Evolutionary conservation across 495 filamentous ascomycete genomes (phyloP).

Genomic region (Elasticomyces elasticus): DNA sequence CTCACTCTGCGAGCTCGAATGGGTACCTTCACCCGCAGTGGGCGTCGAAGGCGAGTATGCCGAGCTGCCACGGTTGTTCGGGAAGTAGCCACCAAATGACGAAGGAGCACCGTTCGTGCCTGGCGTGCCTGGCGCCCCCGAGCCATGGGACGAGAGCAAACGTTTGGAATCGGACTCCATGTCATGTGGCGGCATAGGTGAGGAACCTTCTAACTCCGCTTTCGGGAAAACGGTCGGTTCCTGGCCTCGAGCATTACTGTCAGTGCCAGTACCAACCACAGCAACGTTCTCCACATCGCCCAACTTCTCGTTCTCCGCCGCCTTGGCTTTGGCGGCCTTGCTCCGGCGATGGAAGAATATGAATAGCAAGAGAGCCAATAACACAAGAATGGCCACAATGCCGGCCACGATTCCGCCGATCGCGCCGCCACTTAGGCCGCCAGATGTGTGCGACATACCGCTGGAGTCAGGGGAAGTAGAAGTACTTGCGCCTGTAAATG

Average conservation of each 20-base stretch:
- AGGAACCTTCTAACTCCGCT: constrained; percentile 24
- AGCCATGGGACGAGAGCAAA: constrained; percentile 1
- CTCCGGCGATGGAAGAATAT: constrained; percentile 2
- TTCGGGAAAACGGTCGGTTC: constrained; percentile 27
- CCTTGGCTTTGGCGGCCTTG: constrained; percentile 3
- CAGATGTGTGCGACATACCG: not conserved
- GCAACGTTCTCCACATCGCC: not conserved
- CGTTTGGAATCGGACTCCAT: not conserved
- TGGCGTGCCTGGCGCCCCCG: not conserved
- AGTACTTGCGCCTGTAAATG: constrained; percentile 1
- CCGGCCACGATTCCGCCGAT: constrained; percentile 25
- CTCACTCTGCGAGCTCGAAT: constrained; percentile 8
- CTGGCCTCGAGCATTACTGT: not conserved
- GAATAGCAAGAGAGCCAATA: not conserved
- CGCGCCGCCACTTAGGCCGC: constrained; percentile 16
- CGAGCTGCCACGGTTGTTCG: not conserved
- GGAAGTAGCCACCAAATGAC: not conserved
- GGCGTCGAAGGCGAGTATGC: constrained; percentile 10
- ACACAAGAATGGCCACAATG: constrained; percentile 12
- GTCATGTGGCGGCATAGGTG: not conserved
- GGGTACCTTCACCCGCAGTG: constrained; percentile 11
- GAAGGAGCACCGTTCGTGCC: not conserved
- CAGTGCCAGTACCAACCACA: not conserved
- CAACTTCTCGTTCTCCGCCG: constrained; percentile 7
- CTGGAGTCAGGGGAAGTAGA: constrained; percentile 2